Evolutionary conservation across 139 green algal species (phyloP).

Genomic region (Zygnema cylindricum): DNA sequence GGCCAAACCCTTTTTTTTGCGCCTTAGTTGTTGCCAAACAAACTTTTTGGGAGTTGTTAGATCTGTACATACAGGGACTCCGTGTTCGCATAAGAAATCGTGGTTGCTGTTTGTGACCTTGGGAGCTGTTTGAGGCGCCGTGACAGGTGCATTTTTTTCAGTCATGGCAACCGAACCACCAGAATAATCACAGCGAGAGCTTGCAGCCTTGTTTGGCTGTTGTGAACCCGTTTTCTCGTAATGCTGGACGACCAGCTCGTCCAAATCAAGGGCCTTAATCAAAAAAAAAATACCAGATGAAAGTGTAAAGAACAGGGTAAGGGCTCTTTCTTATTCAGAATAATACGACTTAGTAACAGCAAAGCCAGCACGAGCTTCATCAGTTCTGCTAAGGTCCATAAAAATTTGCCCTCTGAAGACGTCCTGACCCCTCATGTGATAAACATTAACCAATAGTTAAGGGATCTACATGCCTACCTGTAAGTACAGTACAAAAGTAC

Average conservation of each 20-base stretch:
- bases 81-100: background rate
- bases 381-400: no score
- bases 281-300: no score
- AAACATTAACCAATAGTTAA: background rate
- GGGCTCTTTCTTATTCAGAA: no score
- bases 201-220: background rate
- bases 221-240: background rate
- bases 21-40: no score
- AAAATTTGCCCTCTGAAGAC: no score
- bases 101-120: no score
- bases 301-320: no score
- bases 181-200: background rate
- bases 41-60: no score
- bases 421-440: no score
- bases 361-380: no score
- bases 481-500: background rate
- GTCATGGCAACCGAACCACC: background rate
- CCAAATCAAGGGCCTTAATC: background rate
- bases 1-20: no score
- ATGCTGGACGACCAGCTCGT: background rate
- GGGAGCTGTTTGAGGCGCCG: background rate
- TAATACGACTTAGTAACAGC: no score
- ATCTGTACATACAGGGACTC: background rate
- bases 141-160: background rate
- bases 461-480: background rate